Evolutionary conservation across 192 early-diverging fungal genomes (phyloP).

Genomic region (Diversispora eburnea): DNA sequence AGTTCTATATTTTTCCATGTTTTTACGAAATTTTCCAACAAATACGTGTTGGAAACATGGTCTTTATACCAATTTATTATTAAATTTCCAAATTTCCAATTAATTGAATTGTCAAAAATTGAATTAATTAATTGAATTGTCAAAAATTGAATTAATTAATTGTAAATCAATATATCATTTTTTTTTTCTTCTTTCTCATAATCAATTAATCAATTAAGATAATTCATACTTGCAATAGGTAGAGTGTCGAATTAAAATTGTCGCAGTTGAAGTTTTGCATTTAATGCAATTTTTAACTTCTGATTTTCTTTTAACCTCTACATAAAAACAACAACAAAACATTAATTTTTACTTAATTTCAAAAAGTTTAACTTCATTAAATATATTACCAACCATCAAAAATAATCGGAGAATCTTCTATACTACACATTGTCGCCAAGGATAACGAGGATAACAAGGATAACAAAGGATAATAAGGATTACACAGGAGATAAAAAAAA

Average conservation of each 20-base stretch:
- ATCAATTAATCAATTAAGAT: background rate
- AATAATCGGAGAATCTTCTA: background rate
- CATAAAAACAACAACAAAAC: background rate
- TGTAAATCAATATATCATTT: too few relatives aligned
- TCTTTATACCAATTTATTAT: slow-evolving; percentile 27
- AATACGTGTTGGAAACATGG: slow-evolving; percentile 68
- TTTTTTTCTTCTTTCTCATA: too few relatives aligned
- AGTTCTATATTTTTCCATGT: slow-evolving; percentile 49
- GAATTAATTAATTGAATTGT: too few relatives aligned
- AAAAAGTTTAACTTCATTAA: background rate
- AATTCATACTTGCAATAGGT: slow-evolving; percentile 70
- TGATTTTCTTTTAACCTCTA: background rate
- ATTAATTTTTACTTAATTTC: background rate
- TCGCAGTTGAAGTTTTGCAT: slow-evolving; percentile 67
- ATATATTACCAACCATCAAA: background rate
- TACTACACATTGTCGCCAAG: background rate
- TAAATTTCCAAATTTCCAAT: background rate
- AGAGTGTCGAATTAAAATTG: slow-evolving; percentile 62
- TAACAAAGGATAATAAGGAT: too few relatives aligned
- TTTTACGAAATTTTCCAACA: slow-evolving; percentile 66
- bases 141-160: too few relatives aligned
- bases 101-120: too few relatives aligned
- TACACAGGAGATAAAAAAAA: too few relatives aligned
- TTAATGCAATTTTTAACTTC: slow-evolving; percentile 41
- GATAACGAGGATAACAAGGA: too few relatives aligned